Base-by-base conservation (phyloP, 306 rosid species). In the Castanea sativa region DNA sequence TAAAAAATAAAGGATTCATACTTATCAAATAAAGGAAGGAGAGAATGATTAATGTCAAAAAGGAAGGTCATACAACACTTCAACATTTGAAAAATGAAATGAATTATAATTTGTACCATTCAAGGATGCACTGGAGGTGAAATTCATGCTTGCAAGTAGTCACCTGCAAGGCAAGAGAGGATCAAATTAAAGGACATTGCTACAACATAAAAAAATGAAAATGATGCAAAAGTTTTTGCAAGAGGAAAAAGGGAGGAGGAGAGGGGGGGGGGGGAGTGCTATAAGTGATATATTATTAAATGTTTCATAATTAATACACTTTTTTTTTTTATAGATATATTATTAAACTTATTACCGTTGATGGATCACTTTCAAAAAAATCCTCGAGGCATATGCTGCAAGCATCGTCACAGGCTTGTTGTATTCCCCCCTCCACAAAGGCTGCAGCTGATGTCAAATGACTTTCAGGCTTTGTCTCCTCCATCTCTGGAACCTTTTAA, bases 381-480 rank as follows among this genome's bases (percentile, higher is more conserved):
- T 90, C 98, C 86, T 96, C 98, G 32, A 96, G 96, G 91, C 99
- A 96, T 85, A 96, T 93, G 86, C 99, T 89, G 87, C 99, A 96
- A 82, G 98, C 87, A 80, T 96, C 98, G 74, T 83, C 93, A 79
- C 90, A 91, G 53, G 93, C 88, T 32, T 88, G 94, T 82, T 93
- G 99, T 83, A 96, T 82, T 33, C 99, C 99, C 52, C 99, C 97
- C 86, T 96, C 98, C 76, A 96, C 98, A 84, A 96, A 96, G 53
- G 99, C 99, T 2, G 85, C 96, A 70, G 92, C 93, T 1, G 99
- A 96, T 60, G 87, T 88, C 90, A 90, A 75, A 3, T 83, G 94
- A 83, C 78, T 81, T 74, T 86, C 96, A 63, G 69, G 35, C 55
- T 73, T 79, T 69, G 87, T 85, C 74, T 70, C 87, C 78, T 82